phyloP scores from a whole-genome alignment of 1,284 basidiomycete species.

The Coriolopsis trogii region DNA sequence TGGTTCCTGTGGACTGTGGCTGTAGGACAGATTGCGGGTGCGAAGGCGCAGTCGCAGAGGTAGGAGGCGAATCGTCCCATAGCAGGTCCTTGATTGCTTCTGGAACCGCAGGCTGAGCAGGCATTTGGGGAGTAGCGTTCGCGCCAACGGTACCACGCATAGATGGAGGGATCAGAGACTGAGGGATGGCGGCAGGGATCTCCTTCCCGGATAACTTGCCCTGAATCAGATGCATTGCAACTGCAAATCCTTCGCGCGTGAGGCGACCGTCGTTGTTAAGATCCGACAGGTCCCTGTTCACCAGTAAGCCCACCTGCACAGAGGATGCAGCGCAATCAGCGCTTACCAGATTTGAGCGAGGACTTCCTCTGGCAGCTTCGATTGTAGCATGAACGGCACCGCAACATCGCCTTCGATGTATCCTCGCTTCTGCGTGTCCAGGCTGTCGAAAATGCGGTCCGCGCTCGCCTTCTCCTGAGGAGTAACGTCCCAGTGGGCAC shows the following conservation, averaged over 20 bases:
- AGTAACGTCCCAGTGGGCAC: constrained; percentile 81
- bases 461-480: constrained; percentile 79
- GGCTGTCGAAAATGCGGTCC: constrained; percentile 83
- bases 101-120: constrained; percentile 38
- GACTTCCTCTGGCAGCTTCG: constrained; percentile 81
- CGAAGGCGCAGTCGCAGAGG: constrained; percentile 43
- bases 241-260: constrained; percentile 92
- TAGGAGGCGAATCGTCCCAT: constrained; percentile 69
- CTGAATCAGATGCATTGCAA: constrained; percentile 96
- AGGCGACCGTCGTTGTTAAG: constrained; percentile 88
- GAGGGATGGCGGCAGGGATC: constrained; percentile 74
- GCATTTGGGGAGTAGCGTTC: constrained; percentile 8
- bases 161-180: constrained; percentile 81
- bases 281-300: constrained; percentile 88
- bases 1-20: constrained; percentile 39
- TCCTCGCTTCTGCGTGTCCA: constrained; percentile 80
- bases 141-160: constrained; percentile 48
- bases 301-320: constrained; percentile 11
- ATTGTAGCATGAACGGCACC: constrained; percentile 96
- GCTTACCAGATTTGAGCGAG: constrained; percentile 93
- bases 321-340: constrained; percentile 10
- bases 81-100: constrained; percentile 47
- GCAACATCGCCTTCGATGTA: constrained; percentile 93
- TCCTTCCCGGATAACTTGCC: constrained; percentile 85
- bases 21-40: constrained; percentile 36